Conservation (phyloP, 73 alveolate species). For the Paramecium tetraurelia region DNA sequence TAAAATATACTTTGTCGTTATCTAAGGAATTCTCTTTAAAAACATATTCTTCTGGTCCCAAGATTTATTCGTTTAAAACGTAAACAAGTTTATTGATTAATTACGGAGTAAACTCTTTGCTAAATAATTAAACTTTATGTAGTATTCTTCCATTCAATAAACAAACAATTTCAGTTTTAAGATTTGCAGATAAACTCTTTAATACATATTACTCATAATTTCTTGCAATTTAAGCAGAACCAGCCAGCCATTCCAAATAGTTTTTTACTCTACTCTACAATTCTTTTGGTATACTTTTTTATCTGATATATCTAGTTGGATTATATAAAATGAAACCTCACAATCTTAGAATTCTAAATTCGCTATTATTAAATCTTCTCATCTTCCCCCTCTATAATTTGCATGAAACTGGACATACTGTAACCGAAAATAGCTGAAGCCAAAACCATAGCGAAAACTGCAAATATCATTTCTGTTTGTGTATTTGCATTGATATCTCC, state of each 20-base stretch:
- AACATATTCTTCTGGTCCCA: conserved; percentile 63
- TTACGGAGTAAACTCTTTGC: background rate
- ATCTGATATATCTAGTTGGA: conserved; percentile 12
- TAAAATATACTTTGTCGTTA: conserved; percentile 59
- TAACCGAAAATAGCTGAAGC: conserved; percentile 42
- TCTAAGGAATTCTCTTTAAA: conserved; percentile 51
- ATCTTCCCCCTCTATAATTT: conserved; percentile 12
- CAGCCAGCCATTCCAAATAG: conserved; percentile 61
- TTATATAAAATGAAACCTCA: conserved; percentile 8
- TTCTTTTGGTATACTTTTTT: conserved; percentile 54
- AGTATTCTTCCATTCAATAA: conserved; percentile 8
- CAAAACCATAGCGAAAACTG: conserved; percentile 5
- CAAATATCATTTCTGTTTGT: conserved; percentile 49
- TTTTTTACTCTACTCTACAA: conserved; percentile 55
- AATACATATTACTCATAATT: conserved; percentile 6
- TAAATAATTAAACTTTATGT: background rate
- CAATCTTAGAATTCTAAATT: conserved; percentile 38
- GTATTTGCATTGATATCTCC: conserved; percentile 74
- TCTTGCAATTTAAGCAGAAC: conserved; percentile 40
- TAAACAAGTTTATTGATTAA: conserved; percentile 33
- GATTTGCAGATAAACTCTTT: conserved; percentile 26
- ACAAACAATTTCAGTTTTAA: conserved; percentile 43
- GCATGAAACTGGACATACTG: conserved; percentile 36
- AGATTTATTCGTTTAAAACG: conserved; percentile 44
- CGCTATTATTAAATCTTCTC: background rate